Percentiles rank a stretch among this genome's conserved stretches.
Evolutionary conservation across 1,284 basidiomycete species (phyloP).

Genomic region (Heliocybe sulcata): DNA sequence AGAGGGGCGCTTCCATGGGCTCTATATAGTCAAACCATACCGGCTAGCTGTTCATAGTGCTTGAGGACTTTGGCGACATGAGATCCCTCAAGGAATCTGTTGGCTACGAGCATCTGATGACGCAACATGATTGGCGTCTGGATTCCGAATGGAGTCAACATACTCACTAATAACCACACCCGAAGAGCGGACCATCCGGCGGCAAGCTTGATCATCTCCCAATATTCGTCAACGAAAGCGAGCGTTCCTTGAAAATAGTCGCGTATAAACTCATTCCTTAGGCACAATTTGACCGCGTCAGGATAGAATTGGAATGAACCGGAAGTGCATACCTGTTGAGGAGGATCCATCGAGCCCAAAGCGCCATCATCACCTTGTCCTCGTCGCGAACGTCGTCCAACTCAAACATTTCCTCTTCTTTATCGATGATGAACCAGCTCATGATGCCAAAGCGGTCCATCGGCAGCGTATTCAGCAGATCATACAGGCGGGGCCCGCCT

Average conservation of each 20-base stretch:
- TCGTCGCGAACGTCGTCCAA: conserved; percentile 60
- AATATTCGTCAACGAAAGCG: conserved; percentile 51
- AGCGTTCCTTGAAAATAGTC: conserved; percentile 43
- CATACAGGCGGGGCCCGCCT: conserved; percentile 54
- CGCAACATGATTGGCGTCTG: neutral
- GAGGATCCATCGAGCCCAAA: conserved; percentile 71
- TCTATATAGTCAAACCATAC: neutral
- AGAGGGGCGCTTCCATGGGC: no score
- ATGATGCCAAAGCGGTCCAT: conserved; percentile 55
- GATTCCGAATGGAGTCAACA: neutral
- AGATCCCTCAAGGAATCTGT: neutral
- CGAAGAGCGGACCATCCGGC: conserved; percentile 62
- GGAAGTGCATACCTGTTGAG: conserved; percentile 42
- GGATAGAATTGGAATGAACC: neutral
- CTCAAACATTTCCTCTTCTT: conserved; percentile 68
- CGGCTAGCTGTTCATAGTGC: conserved; percentile 1
- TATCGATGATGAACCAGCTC: conserved; percentile 57
- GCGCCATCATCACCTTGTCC: conserved; percentile 66
- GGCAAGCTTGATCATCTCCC: conserved; percentile 55
- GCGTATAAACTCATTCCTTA: conserved; percentile 44
- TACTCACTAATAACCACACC: conserved; percentile 49
- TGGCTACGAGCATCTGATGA: neutral
- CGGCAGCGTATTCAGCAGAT: conserved; percentile 51
- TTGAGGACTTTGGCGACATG: neutral
- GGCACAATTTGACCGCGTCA: neutral